These are phyloP conservation scores for Viola odorata DNA, from an alignment of 345 rosid species.

Conservation along the genomic window DNA sequence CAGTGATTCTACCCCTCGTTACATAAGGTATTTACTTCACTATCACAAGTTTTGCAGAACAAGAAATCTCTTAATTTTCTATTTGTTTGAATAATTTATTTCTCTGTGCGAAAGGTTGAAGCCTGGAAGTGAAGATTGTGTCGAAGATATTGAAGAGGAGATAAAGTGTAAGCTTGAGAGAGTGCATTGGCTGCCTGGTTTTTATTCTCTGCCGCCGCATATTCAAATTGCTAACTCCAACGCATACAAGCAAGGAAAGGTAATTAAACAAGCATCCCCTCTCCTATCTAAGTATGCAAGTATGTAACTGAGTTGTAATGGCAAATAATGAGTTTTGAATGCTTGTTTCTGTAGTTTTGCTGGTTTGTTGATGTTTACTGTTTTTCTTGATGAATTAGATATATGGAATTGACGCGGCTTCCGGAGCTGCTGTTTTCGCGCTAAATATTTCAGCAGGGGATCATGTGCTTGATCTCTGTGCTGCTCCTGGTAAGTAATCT, in stretches of 20 bases:
- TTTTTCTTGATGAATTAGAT: constrained; percentile 35
- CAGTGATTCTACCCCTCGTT: constrained; percentile 63
- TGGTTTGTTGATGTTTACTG: background rate
- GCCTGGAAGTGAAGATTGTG: constrained; percentile 49
- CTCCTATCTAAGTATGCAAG: too few relatives aligned
- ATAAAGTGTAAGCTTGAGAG: constrained; percentile 57
- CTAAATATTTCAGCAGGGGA: constrained; percentile 65
- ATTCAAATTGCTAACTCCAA: constrained; percentile 66
- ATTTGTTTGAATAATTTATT: background rate
- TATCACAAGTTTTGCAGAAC: background rate
- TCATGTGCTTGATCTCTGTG: constrained; percentile 88
- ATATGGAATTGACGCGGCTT: constrained; percentile 92
- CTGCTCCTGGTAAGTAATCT: constrained; percentile 67
- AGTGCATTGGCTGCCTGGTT: constrained; percentile 68
- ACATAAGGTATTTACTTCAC: constrained; percentile 44
- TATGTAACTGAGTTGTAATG: too few relatives aligned
- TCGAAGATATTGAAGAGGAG: constrained; percentile 56
- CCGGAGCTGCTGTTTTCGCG: constrained; percentile 83
- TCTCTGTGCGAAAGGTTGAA: constrained; percentile 49
- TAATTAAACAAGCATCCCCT: constrained; percentile 9
- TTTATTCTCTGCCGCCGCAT: constrained; percentile 68
- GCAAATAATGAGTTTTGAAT: background rate
- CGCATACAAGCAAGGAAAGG: constrained; percentile 74
- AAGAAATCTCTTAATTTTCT: background rate
- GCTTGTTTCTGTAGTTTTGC: background rate